Conservation (phyloP, 2,329 filamentous ascomycete genomes). For the Cadophora gregata region DNA sequence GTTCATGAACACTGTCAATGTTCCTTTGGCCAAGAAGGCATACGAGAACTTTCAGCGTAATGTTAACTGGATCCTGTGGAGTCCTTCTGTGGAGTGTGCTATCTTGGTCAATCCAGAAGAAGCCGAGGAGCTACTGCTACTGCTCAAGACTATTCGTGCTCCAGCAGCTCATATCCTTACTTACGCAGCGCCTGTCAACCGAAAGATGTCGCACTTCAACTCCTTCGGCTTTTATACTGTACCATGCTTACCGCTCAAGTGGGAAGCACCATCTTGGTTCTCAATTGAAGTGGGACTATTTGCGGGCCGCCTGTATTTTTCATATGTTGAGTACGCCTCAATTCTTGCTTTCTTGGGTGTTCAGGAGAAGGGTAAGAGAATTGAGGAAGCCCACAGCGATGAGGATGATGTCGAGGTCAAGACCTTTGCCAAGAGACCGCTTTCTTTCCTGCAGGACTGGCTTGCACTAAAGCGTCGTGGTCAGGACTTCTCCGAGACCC, state of each 20-base stretch:
- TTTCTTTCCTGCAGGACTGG: constrained; percentile 62
- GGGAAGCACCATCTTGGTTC: constrained; percentile 58
- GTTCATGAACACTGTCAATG: constrained; percentile 54
- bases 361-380: constrained; percentile 14
- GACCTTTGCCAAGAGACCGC: constrained; percentile 46
- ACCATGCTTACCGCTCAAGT: constrained; percentile 51
- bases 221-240: constrained; percentile 57
- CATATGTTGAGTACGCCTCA: constrained; percentile 52
- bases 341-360: constrained; percentile 43
- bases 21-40: constrained; percentile 37
- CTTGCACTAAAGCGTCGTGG: constrained; percentile 58
- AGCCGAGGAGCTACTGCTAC: constrained; percentile 58
- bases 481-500: constrained; percentile 63
- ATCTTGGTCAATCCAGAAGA: constrained; percentile 69
- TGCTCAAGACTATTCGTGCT: constrained; percentile 43
- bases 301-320: constrained; percentile 65
- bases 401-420: neutral
- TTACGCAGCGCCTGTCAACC: constrained; percentile 66
- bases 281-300: constrained; percentile 64
- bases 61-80: constrained; percentile 69
- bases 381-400: constrained; percentile 12
- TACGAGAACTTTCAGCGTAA: constrained; percentile 53
- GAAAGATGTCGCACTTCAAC: constrained; percentile 65
- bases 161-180: constrained; percentile 53
- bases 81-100: constrained; percentile 51